Percentiles rank a stretch among this genome's conserved stretches.
Conservation (phyloP, 257 asterid species). For the Ehretia macrophylla region DNA sequence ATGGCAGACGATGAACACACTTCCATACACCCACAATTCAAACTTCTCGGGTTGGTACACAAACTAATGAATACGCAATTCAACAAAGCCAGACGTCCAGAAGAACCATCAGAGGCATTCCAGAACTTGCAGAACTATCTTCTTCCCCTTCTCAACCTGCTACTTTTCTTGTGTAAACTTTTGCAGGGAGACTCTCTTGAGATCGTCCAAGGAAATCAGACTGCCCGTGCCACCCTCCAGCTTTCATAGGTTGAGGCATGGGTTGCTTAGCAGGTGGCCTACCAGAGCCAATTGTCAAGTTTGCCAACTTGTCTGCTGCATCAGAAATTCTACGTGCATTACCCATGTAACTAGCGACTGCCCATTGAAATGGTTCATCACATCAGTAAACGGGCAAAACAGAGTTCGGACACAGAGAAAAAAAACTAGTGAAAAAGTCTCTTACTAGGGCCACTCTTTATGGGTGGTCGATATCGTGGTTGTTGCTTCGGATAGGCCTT, state of each 20-base stretch:
- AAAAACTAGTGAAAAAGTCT: neutral
- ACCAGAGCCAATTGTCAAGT: constrained; percentile 45
- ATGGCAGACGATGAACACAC: neutral
- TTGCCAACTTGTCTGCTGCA: constrained; percentile 52
- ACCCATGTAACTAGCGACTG: constrained; percentile 38
- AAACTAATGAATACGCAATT: no score
- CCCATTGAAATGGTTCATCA: neutral
- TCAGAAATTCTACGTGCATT: constrained; percentile 41
- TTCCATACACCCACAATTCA: neutral
- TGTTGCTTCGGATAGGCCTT: constrained; percentile 50
- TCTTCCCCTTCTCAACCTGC: constrained; percentile 43
- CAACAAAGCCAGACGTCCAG: no score
- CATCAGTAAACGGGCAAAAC: neutral
- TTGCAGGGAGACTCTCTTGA: constrained; percentile 50
- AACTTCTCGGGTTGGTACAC: no score
- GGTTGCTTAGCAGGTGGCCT: constrained; percentile 39
- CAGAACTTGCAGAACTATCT: neutral
- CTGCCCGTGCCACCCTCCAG: constrained; percentile 72
- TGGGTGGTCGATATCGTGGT: constrained; percentile 73
- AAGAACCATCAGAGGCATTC: no score
- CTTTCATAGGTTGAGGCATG: constrained; percentile 69
- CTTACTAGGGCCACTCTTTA: constrained; percentile 52
- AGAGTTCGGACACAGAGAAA: neutral
- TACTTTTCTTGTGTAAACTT: constrained; percentile 51
- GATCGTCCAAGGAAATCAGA: constrained; percentile 52